Percentiles rank a stretch among this genome's conserved stretches.
phyloP scores from a whole-genome alignment of 768 basidiomycete species.

The Amanita thiersii region DNA sequence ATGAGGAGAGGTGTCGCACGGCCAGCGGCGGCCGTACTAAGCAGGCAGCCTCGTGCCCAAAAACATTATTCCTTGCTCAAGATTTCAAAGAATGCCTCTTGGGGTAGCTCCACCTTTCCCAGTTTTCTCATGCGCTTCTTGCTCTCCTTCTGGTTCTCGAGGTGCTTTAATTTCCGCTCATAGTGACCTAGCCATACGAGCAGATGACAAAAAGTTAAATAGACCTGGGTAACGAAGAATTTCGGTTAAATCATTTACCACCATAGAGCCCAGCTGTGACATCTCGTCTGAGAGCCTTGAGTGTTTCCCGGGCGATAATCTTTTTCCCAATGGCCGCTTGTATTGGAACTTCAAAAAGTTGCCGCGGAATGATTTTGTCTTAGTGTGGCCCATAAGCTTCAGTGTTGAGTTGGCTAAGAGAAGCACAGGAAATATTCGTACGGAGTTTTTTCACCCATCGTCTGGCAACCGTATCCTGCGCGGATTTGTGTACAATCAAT shows the following conservation, averaged over 20 bases:
- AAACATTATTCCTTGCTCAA: conserved; percentile 54
- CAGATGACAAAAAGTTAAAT: conserved; percentile 8
- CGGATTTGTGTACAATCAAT: conserved; percentile 80
- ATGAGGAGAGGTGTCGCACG: too few species aligned
- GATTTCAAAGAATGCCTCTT: conserved; percentile 93
- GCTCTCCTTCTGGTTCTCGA: conserved; percentile 88
- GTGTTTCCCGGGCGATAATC: conserved; percentile 82
- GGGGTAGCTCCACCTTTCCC: conserved; percentile 84
- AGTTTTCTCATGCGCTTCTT: conserved; percentile 86
- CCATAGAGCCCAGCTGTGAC: conserved; percentile 94
- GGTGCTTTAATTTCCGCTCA: conserved; percentile 86
- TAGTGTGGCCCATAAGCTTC: too few species aligned
- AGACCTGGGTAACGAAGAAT: too few species aligned
- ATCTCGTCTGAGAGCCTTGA: conserved; percentile 81
- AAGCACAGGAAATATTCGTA: conserved; percentile 27
- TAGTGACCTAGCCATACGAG: conserved; percentile 60
- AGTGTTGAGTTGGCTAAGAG: background rate
- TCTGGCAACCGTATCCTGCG: conserved; percentile 65
- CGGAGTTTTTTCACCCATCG: conserved; percentile 91
- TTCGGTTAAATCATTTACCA: conserved; percentile 42
- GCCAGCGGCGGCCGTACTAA: too few species aligned
- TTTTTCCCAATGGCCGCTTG: conserved; percentile 87
- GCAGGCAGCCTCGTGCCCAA: too few species aligned
- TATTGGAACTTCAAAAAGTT: conserved; percentile 91
- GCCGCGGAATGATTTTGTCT: conserved; percentile 91